phyloP scores from a whole-genome alignment of 2,329 filamentous ascomycete species.

The Cryphonectria nitschkei region DNA sequence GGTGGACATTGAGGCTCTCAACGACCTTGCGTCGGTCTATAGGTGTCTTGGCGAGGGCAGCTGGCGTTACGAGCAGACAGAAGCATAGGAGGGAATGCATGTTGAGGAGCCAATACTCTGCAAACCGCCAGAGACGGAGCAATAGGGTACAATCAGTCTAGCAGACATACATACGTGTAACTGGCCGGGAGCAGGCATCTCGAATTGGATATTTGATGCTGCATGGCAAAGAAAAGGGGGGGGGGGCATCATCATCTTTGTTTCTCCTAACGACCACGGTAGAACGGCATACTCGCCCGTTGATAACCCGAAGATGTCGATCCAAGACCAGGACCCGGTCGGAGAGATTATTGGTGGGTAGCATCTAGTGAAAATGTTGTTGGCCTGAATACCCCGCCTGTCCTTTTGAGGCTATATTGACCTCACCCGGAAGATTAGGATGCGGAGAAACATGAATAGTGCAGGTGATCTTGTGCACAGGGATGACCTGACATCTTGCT shows the following conservation, averaged over 20 bases:
- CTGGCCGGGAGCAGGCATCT: slow-evolving; percentile 2
- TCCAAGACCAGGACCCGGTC: slow-evolving; percentile 7
- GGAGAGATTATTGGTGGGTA: neutral
- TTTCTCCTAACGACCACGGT: neutral
- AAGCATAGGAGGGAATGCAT: slow-evolving; percentile 20
- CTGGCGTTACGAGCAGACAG: neutral
- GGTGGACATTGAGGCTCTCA: slow-evolving; percentile 49
- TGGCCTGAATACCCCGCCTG: slow-evolving; percentile 8
- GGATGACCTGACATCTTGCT: slow-evolving; percentile 1
- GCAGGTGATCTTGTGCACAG: neutral
- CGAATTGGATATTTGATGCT: neutral
- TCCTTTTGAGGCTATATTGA: slow-evolving; percentile 24
- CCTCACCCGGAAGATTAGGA: slow-evolving; percentile 14
- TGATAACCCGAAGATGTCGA: slow-evolving; percentile 24
- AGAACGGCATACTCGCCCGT: slow-evolving; percentile 18
- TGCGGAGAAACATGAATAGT: slow-evolving; percentile 26
- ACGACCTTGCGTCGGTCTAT: slow-evolving; percentile 42
- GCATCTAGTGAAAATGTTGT: neutral
- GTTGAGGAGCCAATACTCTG: neutral
- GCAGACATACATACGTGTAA: neutral
- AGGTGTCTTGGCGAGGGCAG: slow-evolving; percentile 28
- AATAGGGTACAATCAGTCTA: neutral
- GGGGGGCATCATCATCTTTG: neutral
- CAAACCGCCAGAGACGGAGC: neutral
- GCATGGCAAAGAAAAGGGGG: neutral